A percentile compares a stretch with the other conserved stretches of the same genome.
Evolutionary conservation across 2,329 filamentous ascomycete genomes (phyloP).

Genomic region (Cytospora paraplurivora): DNA sequence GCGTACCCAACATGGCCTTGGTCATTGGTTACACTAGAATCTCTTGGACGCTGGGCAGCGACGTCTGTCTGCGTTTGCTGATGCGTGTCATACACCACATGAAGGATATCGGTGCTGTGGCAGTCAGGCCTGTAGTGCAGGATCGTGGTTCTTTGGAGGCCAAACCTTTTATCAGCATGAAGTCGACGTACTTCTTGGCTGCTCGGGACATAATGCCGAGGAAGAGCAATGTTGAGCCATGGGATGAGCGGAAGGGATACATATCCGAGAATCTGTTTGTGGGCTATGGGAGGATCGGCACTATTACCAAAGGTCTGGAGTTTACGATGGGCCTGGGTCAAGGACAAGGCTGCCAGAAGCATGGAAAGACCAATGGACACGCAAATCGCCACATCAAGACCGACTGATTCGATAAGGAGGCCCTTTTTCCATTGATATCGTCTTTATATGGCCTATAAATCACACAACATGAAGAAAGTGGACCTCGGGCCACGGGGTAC

Average conservation of each 20-base stretch:
- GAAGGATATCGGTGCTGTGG: constrained; percentile 37
- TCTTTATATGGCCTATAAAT: too few relatives aligned
- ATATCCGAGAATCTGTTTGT: constrained; percentile 18
- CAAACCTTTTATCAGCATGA: constrained; percentile 26
- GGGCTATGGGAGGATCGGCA: constrained; percentile 6
- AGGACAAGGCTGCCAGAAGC: not conserved
- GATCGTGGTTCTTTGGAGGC: constrained; percentile 10
- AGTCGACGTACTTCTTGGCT: constrained; percentile 25
- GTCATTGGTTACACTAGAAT: constrained; percentile 67
- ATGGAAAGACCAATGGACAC: not conserved
- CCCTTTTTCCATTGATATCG: too few relatives aligned
- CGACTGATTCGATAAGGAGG: not conserved
- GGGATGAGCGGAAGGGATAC: constrained; percentile 22
- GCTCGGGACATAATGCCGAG: constrained; percentile 21
- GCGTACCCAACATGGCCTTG: constrained; percentile 61
- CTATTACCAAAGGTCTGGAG: constrained; percentile 21
- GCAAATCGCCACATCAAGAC: not conserved
- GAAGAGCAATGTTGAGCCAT: constrained; percentile 22
- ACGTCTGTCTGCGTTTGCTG: constrained; percentile 52
- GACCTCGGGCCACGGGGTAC: too few relatives aligned
- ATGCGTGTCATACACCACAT: constrained; percentile 54
- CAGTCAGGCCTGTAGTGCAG: constrained; percentile 20
- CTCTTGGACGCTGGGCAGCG: constrained; percentile 68
- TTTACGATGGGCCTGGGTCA: constrained; percentile 5
- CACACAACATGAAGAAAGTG: too few relatives aligned